Base-by-base conservation (phyloP, 495 filamentous ascomycete genomes). In the Talaromyces ruber region DNA sequence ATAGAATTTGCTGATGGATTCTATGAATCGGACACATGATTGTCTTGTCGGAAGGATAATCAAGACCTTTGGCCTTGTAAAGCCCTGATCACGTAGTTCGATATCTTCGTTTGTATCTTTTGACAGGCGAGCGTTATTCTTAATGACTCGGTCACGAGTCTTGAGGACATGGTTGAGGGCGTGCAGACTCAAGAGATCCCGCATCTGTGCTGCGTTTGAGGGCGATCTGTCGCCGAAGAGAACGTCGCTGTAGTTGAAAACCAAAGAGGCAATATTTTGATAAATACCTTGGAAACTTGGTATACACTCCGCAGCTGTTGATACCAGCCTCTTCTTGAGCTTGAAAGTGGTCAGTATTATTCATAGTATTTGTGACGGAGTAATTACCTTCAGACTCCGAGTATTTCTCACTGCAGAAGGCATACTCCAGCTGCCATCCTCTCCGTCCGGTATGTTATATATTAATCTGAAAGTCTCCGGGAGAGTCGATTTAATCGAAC, bases 21-120 rank as follows among this genome's bases (percentile, higher is more conserved):
- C 83, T 32, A 97, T 79, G 65, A 84, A 85, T 64, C 86, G 84
- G 52, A 89, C 88, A 64, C 91, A 95, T 2, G 90, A 86, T 65
- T 96, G 86, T 51, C 91, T 81, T 1, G 94, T 98, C 2, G 94
- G 93, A 7, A 96, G 74, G 43, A 98, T 79, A 65, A 97, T 87
- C 24, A 98, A 82, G 18, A 97, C 86, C 67, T 96, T 97, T 6
- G 95, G 94, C 2, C 94, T 82, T 0, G 94, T 97, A 71, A 97
- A 98, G 4, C 95, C 94, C 74, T 98, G 94, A 71, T 98, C 95
- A 51, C 92, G 85, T 28, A 92, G 77, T 58, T 98, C 94, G 24
- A 91, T 76, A 29, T 88, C 85, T 52, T 84, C 82, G 32, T 79
- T 78, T 30, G 78, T 77, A 45, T 83, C 80, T 60, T 81, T 81